Percentiles rank a stretch among this genome's conserved stretches.
Conservation (phyloP, 2,329 filamentous ascomycete species). For the Diaporthe longicolla region DNA sequence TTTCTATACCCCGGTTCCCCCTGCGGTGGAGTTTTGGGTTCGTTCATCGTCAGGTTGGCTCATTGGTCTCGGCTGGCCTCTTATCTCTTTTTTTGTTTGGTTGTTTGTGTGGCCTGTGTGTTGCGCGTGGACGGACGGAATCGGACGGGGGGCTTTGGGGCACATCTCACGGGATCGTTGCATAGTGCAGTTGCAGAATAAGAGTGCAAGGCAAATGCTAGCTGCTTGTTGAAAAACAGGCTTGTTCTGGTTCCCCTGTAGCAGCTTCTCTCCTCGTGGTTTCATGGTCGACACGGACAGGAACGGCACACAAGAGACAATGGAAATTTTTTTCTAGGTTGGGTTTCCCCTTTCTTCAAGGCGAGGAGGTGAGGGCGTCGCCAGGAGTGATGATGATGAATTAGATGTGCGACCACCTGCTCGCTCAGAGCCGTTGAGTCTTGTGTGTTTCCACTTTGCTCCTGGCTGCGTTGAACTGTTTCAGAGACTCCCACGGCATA, state of each 20-base stretch:
- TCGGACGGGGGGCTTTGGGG: constrained; percentile 5
- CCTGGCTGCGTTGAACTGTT: constrained; percentile 60
- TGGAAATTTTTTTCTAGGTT: constrained; percentile 42
- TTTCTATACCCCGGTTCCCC: constrained; percentile 33
- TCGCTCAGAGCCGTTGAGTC: not conserved
- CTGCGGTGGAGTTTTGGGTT: constrained; percentile 45
- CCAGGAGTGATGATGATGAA: constrained; percentile 25
- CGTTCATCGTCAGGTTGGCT: constrained; percentile 46
- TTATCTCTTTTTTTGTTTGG: constrained; percentile 30
- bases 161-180: not conserved
- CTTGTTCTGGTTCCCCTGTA: constrained; percentile 36
- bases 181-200: constrained; percentile 38
- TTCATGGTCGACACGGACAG: constrained; percentile 37
- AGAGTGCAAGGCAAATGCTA: constrained; percentile 33
- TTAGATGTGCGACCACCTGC: constrained; percentile 1
- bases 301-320: constrained; percentile 36
- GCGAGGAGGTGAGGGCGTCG: constrained; percentile 34
- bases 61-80: constrained; percentile 32
- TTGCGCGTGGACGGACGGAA: constrained; percentile 12
- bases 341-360: constrained; percentile 42
- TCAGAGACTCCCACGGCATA: constrained; percentile 56
- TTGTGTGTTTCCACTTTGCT: constrained; percentile 50
- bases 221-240: constrained; percentile 30
- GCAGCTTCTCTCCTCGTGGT: constrained; percentile 37
- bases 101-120: constrained; percentile 25